phyloP scores from a whole-genome alignment of 1,284 basidiomycete genomes.

The Xerocomus amazonicus region DNA sequence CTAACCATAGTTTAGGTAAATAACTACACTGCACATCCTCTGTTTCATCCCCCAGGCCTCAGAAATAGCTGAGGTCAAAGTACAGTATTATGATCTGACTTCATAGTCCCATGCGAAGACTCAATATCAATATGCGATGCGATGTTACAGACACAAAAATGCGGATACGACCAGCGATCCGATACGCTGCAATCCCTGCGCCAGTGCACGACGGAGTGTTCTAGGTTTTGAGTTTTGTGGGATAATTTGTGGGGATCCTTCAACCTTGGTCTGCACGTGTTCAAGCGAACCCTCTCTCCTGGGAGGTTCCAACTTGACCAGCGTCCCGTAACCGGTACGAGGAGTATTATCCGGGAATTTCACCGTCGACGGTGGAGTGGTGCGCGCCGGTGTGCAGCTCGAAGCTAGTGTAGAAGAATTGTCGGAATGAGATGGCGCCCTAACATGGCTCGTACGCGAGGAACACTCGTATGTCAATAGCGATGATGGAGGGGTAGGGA shows the following conservation, averaged over 20 bases:
- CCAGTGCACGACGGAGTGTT: conserved; percentile 24
- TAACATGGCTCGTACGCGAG: conserved; percentile 13
- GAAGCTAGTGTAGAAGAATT: conserved; percentile 28
- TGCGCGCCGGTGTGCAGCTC: conserved; percentile 32
- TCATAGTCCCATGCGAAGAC: conserved; percentile 27
- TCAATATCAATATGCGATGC: conserved; percentile 1
- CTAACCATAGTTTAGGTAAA: conserved; percentile 31
- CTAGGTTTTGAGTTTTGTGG: conserved; percentile 24
- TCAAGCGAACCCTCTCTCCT: conserved; percentile 24
- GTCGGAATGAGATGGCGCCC: conserved; percentile 25
- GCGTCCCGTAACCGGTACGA: conserved; percentile 25
- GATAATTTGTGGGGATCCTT: conserved; percentile 21
- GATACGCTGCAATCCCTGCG: conserved; percentile 26
- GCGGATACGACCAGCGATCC: conserved; percentile 31
- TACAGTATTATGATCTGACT: conserved; percentile 25
- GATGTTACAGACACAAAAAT: conserved; percentile 32
- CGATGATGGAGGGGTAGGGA: conserved; percentile 33
- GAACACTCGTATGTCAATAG: conserved; percentile 25
- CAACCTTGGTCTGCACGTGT: conserved; percentile 20
- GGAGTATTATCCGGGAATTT: conserved; percentile 26
- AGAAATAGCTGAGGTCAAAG: conserved; percentile 7
- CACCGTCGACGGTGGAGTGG: conserved; percentile 32
- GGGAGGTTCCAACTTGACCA: conserved; percentile 27
- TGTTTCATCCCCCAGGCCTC: conserved; percentile 16
- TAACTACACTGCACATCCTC: conserved; percentile 20